These are phyloP conservation scores for Tolypocladium inflatum DNA, from an alignment of 2,329 filamentous ascomycete genomes.

Conservation along the genomic window DNA sequence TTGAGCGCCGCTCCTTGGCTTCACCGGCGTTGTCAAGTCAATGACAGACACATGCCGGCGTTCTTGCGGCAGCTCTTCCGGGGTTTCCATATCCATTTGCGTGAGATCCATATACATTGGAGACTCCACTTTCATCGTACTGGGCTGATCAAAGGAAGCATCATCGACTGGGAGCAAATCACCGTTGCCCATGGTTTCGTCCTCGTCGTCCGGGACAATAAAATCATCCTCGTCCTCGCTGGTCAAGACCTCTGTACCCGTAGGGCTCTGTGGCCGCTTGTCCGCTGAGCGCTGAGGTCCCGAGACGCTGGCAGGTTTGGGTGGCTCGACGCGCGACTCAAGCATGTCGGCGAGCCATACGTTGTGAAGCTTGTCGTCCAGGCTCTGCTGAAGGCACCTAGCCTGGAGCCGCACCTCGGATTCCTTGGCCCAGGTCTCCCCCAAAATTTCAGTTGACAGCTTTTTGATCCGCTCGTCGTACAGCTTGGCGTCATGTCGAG, in stretches of 20 bases:
- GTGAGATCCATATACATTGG: conserved; percentile 19
- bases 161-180: conserved; percentile 2
- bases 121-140: conserved; percentile 11
- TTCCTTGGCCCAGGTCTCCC: conserved; percentile 41
- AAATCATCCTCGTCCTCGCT: conserved; percentile 43
- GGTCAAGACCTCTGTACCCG: conserved; percentile 39
- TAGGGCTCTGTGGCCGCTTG: conserved; percentile 1
- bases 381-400: conserved; percentile 50
- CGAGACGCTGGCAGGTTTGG: conserved; percentile 19
- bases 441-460: conserved; percentile 41
- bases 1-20: not conserved
- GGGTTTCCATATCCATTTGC: conserved; percentile 12
- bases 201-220: conserved; percentile 27
- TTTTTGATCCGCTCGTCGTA: conserved; percentile 45
- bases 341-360: conserved; percentile 41
- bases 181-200: conserved; percentile 4
- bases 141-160: not conserved
- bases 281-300: conserved; percentile 5
- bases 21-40: conserved; percentile 15
- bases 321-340: conserved; percentile 27
- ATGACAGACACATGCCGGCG: conserved; percentile 6
- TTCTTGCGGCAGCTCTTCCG: conserved; percentile 1
- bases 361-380: conserved; percentile 50
- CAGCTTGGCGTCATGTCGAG: conserved; percentile 29
- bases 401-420: conserved; percentile 46